Base-by-base conservation (phyloP, 2,329 filamentous ascomycete species). In the Leptodontidium sp. region DNA sequence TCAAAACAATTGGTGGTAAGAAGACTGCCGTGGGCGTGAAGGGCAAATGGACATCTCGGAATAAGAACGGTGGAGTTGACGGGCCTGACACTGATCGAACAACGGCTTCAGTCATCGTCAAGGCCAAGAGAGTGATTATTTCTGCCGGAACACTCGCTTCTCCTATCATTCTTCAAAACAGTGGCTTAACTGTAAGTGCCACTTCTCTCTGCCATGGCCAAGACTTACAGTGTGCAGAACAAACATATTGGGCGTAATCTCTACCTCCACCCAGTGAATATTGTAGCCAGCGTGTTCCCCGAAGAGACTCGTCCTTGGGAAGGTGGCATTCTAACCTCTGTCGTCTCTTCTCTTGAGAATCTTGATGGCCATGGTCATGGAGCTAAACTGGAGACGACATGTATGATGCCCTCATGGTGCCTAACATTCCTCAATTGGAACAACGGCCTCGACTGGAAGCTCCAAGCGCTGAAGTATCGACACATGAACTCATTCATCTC, bases 161-260 rank as follows among this genome's bases (percentile, higher is more conserved):
- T 47, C 94, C 94, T 0, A 78, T 94, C 1, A 78, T 97, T 1
- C 83, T 98, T 57, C 82, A 89, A 71, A 90, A 90, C 62, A 97
- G 93, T 68, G 93, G 93, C 1, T 79, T 97, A 66, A 89, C 86
- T 77, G 88, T 88, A 49, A 50, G 66, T 47, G 15, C 17, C 12
- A 35, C 14, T 14, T 52, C 50, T 11, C 32, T 32, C 8, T 24
- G 24, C 5, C 21, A 7, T 24, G 24, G 14, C 21, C 35, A 21
- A 12, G 12, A 43, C 62, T 68, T 24, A 68, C 45, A 38, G 5
- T 21, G 21, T n/a, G 2, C 21, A 70, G 82, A 97, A 97, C 77
- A 84, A 85, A 3, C 89, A 97, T 63, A 90, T 97, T 70, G 94
- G 94, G n/a, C 86, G 85, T 9, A 92, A 97, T 75, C 86, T 98